Base-by-base conservation (phyloP, 2,329 filamentous ascomycete genomes). In the Cyphellophora attinorum region DNA sequence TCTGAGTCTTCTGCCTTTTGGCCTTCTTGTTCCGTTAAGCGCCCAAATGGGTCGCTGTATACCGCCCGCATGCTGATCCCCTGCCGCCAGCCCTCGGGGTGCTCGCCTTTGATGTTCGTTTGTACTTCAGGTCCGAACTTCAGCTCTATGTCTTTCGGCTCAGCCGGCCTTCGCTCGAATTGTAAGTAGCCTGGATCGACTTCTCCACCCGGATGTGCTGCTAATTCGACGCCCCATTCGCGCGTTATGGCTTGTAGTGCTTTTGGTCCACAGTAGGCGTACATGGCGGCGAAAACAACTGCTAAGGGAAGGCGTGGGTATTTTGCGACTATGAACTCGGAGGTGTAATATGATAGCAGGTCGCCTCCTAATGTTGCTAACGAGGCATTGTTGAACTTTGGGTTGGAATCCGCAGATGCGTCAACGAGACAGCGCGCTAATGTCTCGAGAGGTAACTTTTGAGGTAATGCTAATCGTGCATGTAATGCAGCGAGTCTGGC, bases 401-500 rank as follows among this genome's bases (percentile, higher is more conserved):
- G 66, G 58, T 85, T 76, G 10, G 72, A 57, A 57, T 96, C 89
- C 41, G 89, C 89, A 13, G 88, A 88, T 19, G 79, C 67, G 58
- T 94, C 83, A 51, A 96, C 74, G 42, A 98, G 76, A 35, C 85
- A 77, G 41, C 89, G 77, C 41, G 85, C 88, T 46, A 98, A 75
- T 4, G 84, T 89, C 64, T 91, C 73, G 40, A 93, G 63, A 21
- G 91, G 89, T 44, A 96, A 72, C 61, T 81, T 83, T 43, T 74
- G 71, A 15, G 88, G 80, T 37, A 98, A 76, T 27, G 77, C 76
- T 42, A 98, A 74, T 59, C 91, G 83, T 50, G 88, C 85, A 60
- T 95, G 88, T 29, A 98, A 76, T 46, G 91, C 88, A 45, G 86
- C 79, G 50, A 98, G 81, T 67, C 95, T 96, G 43, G 86, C 79